Evolutionary conservation across 805 yeast genomes (phyloP).

Genomic region (Ogataea ganodermae): DNA sequence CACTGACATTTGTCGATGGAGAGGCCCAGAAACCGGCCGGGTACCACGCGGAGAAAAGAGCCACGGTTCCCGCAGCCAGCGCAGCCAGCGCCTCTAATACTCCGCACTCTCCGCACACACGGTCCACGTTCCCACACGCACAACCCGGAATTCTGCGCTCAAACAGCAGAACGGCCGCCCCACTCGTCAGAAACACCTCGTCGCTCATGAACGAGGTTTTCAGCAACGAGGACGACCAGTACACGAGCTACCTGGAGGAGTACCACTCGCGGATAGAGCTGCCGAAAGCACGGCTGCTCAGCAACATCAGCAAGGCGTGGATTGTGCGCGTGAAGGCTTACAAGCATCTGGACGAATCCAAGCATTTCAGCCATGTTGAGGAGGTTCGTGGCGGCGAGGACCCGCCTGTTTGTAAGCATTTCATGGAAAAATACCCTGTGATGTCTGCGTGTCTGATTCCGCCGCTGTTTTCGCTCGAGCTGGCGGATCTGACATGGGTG

Average conservation of each 20-base stretch:
- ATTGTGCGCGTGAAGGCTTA: slow-evolving; percentile 26
- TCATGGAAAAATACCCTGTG: slow-evolving; percentile 32
- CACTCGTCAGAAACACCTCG: slow-evolving; percentile 14
- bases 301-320: slow-evolving; percentile 37
- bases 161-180: no score
- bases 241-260: slow-evolving; percentile 23
- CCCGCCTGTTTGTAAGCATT: slow-evolving; percentile 29
- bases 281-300: slow-evolving; percentile 30
- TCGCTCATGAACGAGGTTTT: slow-evolving; percentile 22
- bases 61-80: background rate
- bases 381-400: slow-evolving; percentile 24
- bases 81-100: background rate
- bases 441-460: slow-evolving; percentile 41
- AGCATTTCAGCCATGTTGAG: background rate
- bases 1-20: slow-evolving; percentile 24
- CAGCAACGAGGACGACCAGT: slow-evolving; percentile 27
- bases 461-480: slow-evolving; percentile 51
- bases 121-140: background rate
- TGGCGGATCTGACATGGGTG: slow-evolving; percentile 50
- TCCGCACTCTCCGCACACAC: background rate
- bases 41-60: background rate
- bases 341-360: slow-evolving; percentile 9
- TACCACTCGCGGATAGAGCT: slow-evolving; percentile 26
- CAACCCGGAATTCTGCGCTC: background rate
- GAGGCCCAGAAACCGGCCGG: slow-evolving; percentile 17